A percentile compares a stretch with the other conserved stretches of the same genome.
phyloP scores from a whole-genome alignment of 495 filamentous ascomycete genomes.

The Lichenothelia convexa region DNA sequence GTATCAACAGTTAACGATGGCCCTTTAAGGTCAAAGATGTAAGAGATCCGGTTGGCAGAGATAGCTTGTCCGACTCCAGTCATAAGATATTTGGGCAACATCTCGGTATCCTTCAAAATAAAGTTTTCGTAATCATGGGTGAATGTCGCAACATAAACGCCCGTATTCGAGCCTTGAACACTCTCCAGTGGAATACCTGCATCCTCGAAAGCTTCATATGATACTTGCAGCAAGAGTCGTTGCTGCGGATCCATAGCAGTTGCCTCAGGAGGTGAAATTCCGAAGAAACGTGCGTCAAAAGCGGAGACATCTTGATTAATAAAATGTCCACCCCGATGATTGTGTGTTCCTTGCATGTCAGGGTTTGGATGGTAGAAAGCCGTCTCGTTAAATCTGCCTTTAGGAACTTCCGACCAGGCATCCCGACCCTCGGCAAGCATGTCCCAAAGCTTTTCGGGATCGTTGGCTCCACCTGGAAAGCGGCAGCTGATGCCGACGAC shows the following conservation, averaged over 20 bases:
- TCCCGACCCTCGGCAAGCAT: background rate
- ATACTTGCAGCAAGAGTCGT: conserved; percentile 1
- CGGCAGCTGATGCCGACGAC: too few relatives aligned
- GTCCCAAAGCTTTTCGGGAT: too few relatives aligned
- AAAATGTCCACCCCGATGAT: conserved; percentile 1
- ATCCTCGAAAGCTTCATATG: conserved; percentile 3
- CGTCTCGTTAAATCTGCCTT: background rate
- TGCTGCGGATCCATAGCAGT: conserved; percentile 5
- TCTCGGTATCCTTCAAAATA: background rate
- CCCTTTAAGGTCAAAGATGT: conserved; percentile 30
- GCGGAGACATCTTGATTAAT: conserved; percentile 1
- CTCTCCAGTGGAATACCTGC: conserved; percentile 1
- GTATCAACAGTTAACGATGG: conserved; percentile 33
- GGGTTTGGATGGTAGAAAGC: conserved; percentile 1
- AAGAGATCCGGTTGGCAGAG: conserved; percentile 31
- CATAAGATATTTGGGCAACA: background rate
- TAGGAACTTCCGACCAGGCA: background rate
- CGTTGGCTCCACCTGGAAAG: too few relatives aligned
- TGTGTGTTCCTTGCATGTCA: too few relatives aligned
- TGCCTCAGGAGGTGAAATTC: background rate
- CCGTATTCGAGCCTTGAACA: background rate
- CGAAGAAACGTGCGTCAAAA: conserved; percentile 4
- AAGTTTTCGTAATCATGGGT: conserved; percentile 2
- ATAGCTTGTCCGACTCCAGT: conserved; percentile 18
- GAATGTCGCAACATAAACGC: background rate